Percentiles rank a stretch among this genome's conserved stretches.
These are phyloP conservation scores for Clitopilus passeckerianus DNA, from an alignment of 768 basidiomycete genomes.

Conservation along the genomic window DNA sequence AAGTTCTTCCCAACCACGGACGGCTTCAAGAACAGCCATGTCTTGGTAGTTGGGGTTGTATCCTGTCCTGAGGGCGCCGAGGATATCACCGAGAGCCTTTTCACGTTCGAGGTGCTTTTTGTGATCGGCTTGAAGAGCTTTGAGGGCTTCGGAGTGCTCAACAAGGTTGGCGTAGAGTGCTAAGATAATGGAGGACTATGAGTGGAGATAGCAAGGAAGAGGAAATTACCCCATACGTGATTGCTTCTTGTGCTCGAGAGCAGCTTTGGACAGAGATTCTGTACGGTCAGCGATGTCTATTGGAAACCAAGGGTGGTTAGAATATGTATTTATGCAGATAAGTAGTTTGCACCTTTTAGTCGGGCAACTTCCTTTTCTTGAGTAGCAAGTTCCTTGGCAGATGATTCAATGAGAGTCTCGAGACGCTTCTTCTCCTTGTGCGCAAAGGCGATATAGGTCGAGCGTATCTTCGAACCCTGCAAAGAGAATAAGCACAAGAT, in stretches of 20 bases:
- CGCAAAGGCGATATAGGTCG: constrained; percentile 83
- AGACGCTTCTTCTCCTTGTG: constrained; percentile 86
- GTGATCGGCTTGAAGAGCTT: constrained; percentile 70
- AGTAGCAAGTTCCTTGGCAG: constrained; percentile 52
- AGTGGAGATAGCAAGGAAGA: neutral
- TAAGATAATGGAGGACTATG: constrained; percentile 24
- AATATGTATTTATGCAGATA: neutral
- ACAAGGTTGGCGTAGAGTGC: constrained; percentile 77
- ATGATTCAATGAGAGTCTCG: constrained; percentile 52
- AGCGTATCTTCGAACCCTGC: constrained; percentile 89
- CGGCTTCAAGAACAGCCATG: constrained; percentile 97
- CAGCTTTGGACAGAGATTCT: constrained; percentile 74
- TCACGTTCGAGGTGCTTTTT: constrained; percentile 72
- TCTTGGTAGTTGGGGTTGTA: constrained; percentile 99
- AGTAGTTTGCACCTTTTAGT: constrained; percentile 50
- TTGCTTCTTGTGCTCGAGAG: constrained; percentile 78
- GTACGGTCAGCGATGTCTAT: constrained; percentile 74
- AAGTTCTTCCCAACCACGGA: constrained; percentile 85
- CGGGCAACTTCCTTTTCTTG: constrained; percentile 70
- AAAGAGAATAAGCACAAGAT: neutral
- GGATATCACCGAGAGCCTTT: constrained; percentile 74
- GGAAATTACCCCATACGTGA: constrained; percentile 69
- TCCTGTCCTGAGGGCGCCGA: constrained; percentile 71
- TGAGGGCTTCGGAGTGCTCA: constrained; percentile 69
- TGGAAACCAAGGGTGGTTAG: constrained; percentile 1